phyloP scores from a whole-genome alignment of 1,284 basidiomycete genomes.

The Mycosarcoma mackinlayi region DNA sequence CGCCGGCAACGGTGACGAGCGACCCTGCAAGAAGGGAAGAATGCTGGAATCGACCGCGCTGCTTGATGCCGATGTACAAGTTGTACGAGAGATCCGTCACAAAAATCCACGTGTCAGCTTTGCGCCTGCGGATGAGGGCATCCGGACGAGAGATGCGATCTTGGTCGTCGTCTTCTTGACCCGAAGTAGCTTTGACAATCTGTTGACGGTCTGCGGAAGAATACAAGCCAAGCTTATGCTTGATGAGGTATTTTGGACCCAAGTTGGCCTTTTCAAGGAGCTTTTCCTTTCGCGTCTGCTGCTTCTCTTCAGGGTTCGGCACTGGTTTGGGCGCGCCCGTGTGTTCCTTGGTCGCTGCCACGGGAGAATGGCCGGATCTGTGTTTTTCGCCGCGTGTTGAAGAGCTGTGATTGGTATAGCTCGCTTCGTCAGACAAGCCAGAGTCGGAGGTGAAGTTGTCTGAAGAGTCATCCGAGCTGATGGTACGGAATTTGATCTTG shows the following conservation, averaged over 20 bases:
- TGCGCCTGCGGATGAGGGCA: slow-evolving; percentile 35
- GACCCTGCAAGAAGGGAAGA: slow-evolving; percentile 50
- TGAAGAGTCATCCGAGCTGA: slow-evolving; percentile 20
- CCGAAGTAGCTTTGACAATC: slow-evolving; percentile 23
- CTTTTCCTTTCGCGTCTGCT: slow-evolving; percentile 43
- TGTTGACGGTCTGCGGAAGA: slow-evolving; percentile 38
- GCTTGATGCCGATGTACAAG: slow-evolving; percentile 56
- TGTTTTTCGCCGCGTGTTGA: background rate
- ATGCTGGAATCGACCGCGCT: slow-evolving; percentile 53
- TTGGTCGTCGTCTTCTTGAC: background rate
- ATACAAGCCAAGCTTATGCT: slow-evolving; percentile 44
- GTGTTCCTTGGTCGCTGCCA: background rate
- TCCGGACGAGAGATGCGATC: slow-evolving; percentile 9
- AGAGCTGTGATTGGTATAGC: background rate
- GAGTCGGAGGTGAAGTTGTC: slow-evolving; percentile 32
- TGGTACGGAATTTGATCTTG: slow-evolving; percentile 47
- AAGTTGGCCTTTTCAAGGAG: slow-evolving; percentile 36
- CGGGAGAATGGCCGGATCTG: background rate
- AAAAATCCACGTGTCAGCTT: slow-evolving; percentile 52
- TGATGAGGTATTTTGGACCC: slow-evolving; percentile 46
- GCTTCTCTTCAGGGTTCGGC: slow-evolving; percentile 27
- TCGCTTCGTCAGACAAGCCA: slow-evolving; percentile 9
- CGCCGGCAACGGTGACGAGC: slow-evolving; percentile 48
- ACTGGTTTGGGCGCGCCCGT: background rate
- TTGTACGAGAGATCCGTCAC: slow-evolving; percentile 48